phyloP scores from a whole-genome alignment of 2,329 filamentous ascomycete genomes.

The Aureobasidium leucospermi region DNA sequence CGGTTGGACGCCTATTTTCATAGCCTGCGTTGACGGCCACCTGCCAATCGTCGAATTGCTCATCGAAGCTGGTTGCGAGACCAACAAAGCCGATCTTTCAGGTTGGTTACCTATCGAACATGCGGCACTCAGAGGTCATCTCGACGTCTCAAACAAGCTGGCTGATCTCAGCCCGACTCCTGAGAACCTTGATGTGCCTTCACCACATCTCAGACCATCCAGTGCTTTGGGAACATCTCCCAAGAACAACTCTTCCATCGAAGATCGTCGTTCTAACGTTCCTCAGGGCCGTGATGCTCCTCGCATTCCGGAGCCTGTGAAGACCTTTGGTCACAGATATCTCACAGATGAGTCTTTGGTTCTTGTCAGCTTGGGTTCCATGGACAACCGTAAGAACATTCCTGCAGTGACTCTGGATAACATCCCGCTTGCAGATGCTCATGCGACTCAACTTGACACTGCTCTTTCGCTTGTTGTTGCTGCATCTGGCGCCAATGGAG shows the following conservation, averaged over 20 bases:
- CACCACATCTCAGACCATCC: constrained; percentile 19
- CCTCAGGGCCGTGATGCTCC: constrained; percentile 31
- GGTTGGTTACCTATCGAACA: constrained; percentile 95
- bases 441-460: constrained; percentile 89
- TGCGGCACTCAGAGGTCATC: constrained; percentile 80
- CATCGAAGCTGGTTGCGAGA: constrained; percentile 68
- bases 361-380: constrained; percentile 84
- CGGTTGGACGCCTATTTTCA: constrained; percentile 90
- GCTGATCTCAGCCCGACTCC: constrained; percentile 45
- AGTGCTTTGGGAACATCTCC: constrained; percentile 12
- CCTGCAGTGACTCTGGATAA: constrained; percentile 80
- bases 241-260: constrained; percentile 51
- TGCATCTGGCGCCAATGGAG: constrained; percentile 74
- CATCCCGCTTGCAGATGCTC: constrained; percentile 79
- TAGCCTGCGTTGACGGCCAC: constrained; percentile 85
- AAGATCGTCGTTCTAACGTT: constrained; percentile 35
- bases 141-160: constrained; percentile 68
- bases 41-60: constrained; percentile 67
- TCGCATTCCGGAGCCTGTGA: constrained; percentile 65
- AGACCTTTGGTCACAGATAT: constrained; percentile 94
- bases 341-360: constrained; percentile 83
- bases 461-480: constrained; percentile 87
- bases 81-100: constrained; percentile 70
- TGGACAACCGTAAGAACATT: constrained; percentile 80
- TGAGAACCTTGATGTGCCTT: constrained; percentile 24